These are phyloP conservation scores for Triglochin maritima DNA, from an alignment of 106 monocot genomes.

Conservation along the genomic window DNA sequence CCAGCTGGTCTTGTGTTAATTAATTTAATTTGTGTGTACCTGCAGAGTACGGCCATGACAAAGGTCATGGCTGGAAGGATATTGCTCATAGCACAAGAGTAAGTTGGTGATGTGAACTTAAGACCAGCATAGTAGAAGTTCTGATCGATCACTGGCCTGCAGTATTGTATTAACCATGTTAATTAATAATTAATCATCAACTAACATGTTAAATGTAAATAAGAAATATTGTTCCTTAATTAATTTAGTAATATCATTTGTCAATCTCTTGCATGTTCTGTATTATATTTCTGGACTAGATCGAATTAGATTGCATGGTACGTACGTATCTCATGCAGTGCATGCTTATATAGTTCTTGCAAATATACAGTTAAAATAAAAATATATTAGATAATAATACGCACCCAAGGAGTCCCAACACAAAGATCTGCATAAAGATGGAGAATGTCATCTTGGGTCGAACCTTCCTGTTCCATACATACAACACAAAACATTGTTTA, in stretches of 20 bases:
- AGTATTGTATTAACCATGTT: background rate
- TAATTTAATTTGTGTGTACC: conserved; percentile 11
- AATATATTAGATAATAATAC: too few relatives aligned
- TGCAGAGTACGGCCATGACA: conserved; percentile 54
- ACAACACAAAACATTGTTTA: too few relatives aligned
- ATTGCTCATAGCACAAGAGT: conserved; percentile 78
- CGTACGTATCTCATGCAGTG: too few relatives aligned
- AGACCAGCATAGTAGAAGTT: conserved; percentile 69
- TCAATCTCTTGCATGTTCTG: too few relatives aligned
- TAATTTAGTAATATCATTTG: background rate
- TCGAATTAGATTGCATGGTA: too few relatives aligned
- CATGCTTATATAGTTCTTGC: too few relatives aligned
- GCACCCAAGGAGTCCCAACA: conserved; percentile 47
- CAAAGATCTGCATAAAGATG: conserved; percentile 63
- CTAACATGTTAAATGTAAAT: background rate
- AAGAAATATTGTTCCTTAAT: background rate
- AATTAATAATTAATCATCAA: background rate
- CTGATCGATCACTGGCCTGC: conserved; percentile 69
- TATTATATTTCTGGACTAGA: too few relatives aligned
- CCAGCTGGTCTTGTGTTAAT: too few relatives aligned
- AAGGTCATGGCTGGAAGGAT: conserved; percentile 78
- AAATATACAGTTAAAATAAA: too few relatives aligned
- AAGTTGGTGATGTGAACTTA: conserved; percentile 62
- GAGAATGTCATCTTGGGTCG: conserved; percentile 51
- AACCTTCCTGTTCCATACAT: conserved; percentile 32